Percentiles rank a stretch among this genome's conserved stretches.
phyloP scores from a whole-genome alignment of 768 basidiomycete genomes.

The Lactarius quietus region DNA sequence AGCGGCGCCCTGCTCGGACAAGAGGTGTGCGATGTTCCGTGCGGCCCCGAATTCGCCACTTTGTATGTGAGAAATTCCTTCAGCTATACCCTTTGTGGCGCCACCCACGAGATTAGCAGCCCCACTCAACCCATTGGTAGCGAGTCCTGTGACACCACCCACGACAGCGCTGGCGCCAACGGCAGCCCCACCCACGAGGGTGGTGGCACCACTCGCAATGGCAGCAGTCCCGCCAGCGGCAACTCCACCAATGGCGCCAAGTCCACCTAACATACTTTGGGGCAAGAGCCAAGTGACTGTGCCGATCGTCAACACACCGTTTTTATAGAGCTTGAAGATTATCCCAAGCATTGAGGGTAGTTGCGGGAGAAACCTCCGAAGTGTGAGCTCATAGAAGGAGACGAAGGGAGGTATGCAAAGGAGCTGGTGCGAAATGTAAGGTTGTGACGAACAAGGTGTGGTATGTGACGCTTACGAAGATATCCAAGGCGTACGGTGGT shows the following conservation, averaged over 20 bases:
- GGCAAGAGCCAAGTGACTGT: conserved; percentile 16
- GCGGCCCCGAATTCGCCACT: neutral
- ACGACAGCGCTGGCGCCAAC: neutral
- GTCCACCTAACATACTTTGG: neutral
- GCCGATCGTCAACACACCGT: conserved; percentile 1
- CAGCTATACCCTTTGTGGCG: neutral
- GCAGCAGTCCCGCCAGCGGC: conserved; percentile 3
- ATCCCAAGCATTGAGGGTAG: conserved; percentile 10
- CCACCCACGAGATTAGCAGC: neutral
- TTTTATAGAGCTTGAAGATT: conserved; percentile 9
- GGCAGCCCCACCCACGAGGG: neutral
- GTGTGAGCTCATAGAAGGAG: conserved; percentile 17
- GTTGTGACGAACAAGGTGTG: neutral
- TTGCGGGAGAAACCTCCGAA: conserved; percentile 7
- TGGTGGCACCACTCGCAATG: too few species aligned
- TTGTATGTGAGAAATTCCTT: conserved; percentile 5
- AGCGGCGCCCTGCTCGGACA: neutral
- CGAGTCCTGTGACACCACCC: conserved; percentile 2
- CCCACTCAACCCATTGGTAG: neutral
- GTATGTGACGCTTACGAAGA: conserved; percentile 2
- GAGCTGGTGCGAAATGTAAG: conserved; percentile 7
- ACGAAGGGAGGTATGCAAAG: conserved; percentile 8
- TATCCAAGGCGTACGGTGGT: neutral
- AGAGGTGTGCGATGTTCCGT: conserved; percentile 3
- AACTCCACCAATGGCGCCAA: conserved; percentile 1